These are phyloP conservation scores for Trichoderma parareesei DNA, from an alignment of 495 filamentous ascomycete species.

Conservation along the genomic window DNA sequence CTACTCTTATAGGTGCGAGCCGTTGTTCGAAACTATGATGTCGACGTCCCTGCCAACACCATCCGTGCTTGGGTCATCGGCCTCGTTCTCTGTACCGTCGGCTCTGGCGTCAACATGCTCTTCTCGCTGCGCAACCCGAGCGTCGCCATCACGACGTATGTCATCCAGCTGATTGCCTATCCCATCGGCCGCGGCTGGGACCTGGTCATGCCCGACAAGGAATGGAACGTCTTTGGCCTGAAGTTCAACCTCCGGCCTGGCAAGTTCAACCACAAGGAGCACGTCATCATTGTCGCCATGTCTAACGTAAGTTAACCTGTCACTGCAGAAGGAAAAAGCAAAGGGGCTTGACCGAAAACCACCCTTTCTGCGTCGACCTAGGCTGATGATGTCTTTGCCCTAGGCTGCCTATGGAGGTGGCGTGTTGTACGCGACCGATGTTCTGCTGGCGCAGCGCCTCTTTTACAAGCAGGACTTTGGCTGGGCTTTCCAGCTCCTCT, in stretches of 20 bases:
- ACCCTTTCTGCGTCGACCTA: too few species aligned
- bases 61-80: slow-evolving; percentile 67
- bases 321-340: neutral
- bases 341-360: neutral
- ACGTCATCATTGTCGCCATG: slow-evolving; percentile 72
- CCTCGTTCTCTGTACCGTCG: slow-evolving; percentile 52
- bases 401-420: slow-evolving; percentile 38
- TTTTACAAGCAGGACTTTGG: slow-evolving; percentile 43
- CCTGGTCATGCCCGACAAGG: slow-evolving; percentile 45
- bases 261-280: slow-evolving; percentile 73
- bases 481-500: slow-evolving; percentile 53
- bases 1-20: slow-evolving; percentile 53
- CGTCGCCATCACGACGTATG: slow-evolving; percentile 58
- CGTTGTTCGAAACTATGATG: slow-evolving; percentile 54
- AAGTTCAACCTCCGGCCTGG: slow-evolving; percentile 59
- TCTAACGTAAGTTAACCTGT: slow-evolving; percentile 37
- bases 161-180: slow-evolving; percentile 62
- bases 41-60: slow-evolving; percentile 60
- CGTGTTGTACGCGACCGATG: slow-evolving; percentile 29
- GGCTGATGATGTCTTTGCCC: neutral
- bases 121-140: slow-evolving; percentile 60
- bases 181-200: slow-evolving; percentile 56
- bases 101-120: slow-evolving; percentile 62
- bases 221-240: slow-evolving; percentile 50
- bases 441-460: slow-evolving; percentile 31